Percentiles rank a stretch among this genome's conserved stretches.
Conservation (phyloP, 306 rosid species). For the Cucumis sativus region Cucumber_9930_V3 NC_026659.2:17570501-17571000, state of each 20-base stretch:
- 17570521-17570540: background rate
- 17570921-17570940: background rate
- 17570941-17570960: background rate
- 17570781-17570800: conserved; percentile 5
- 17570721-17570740: background rate
- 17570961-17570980: background rate
- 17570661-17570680: conserved; percentile 10
- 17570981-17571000: background rate
- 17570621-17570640: background rate
- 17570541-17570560: background rate
- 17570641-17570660: background rate
- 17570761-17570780: background rate
- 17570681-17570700: background rate
- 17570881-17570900: background rate
- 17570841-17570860: background rate
- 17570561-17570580: background rate
- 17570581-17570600: background rate
- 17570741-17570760: background rate
- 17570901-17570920: background rate
- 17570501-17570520: conserved; percentile 9
- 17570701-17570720: background rate
- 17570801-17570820: background rate
- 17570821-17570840: background rate
- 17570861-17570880: background rate
- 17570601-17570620: background rate